phyloP scores from a whole-genome alignment of 2,329 filamentous ascomycete genomes.

The Beauveria asiatica region DNA sequence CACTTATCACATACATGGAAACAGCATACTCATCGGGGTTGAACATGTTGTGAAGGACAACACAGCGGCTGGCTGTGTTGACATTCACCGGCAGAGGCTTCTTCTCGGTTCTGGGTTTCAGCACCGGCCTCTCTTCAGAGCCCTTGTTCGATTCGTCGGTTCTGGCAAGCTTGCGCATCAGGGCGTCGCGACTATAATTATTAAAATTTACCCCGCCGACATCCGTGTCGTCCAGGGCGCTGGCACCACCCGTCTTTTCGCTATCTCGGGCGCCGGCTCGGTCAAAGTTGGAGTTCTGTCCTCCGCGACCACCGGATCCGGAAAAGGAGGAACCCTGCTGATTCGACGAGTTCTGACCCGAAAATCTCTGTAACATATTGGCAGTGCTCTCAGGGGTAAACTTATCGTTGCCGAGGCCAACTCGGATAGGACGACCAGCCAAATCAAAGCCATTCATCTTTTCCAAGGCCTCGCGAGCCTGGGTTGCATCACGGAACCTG shows the following conservation, averaged over 20 bases:
- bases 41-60: conserved; percentile 94
- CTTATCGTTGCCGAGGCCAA: conserved; percentile 99
- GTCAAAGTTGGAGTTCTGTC: conserved; percentile 81
- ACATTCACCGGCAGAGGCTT: conserved; percentile 78
- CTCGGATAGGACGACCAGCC: conserved; percentile 91
- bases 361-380: conserved; percentile 85
- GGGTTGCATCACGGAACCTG: conserved; percentile 80
- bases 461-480: conserved; percentile 89
- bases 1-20: neutral
- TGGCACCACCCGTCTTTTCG: conserved; percentile 84
- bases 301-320: conserved; percentile 77
- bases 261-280: conserved; percentile 81
- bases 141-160: conserved; percentile 71
- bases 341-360: conserved; percentile 60
- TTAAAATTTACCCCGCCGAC: conserved; percentile 98
- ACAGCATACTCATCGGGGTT: conserved; percentile 75
- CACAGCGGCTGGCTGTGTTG: conserved; percentile 86
- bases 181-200: conserved; percentile 95
- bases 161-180: conserved; percentile 97
- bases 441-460: conserved; percentile 99
- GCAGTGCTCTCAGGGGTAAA: conserved; percentile 96
- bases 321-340: conserved; percentile 90
- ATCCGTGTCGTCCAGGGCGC: conserved; percentile 93
- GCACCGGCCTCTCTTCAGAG: conserved; percentile 61
- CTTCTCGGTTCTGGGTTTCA: conserved; percentile 70